Percentiles rank a stretch among this genome's conserved stretches.
These are phyloP conservation scores for Pulveroboletus sp. DNA, from an alignment of 1,284 basidiomycete genomes.

Conservation along the genomic window DNA sequence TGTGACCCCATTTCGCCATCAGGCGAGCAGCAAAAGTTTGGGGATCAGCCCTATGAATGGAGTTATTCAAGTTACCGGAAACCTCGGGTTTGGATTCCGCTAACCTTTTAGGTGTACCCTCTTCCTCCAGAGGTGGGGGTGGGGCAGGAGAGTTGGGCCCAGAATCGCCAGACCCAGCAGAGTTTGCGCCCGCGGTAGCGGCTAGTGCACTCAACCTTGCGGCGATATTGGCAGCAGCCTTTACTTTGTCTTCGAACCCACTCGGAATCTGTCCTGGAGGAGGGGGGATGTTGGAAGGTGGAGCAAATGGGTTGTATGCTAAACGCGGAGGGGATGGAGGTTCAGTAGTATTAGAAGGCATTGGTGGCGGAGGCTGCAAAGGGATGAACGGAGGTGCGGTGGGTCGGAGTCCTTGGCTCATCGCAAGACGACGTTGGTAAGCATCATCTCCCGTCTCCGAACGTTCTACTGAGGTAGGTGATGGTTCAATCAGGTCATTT, in stretches of 20 bases:
- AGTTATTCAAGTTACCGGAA: neutral
- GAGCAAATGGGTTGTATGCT: conserved; percentile 68
- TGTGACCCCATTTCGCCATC: conserved; percentile 95
- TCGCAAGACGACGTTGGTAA: conserved; percentile 60
- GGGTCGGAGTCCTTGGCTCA: conserved; percentile 45
- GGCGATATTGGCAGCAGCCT: conserved; percentile 81
- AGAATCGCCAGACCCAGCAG: conserved; percentile 17
- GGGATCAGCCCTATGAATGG: conserved; percentile 54
- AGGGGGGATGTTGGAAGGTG: conserved; percentile 57
- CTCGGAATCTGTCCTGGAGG: conserved; percentile 51
- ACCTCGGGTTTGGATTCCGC: conserved; percentile 9
- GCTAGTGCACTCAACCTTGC: conserved; percentile 65
- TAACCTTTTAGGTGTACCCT: conserved; percentile 38
- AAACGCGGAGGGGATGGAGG: conserved; percentile 48
- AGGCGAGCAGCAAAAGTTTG: conserved; percentile 75
- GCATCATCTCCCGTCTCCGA: conserved; percentile 68
- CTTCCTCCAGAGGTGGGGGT: conserved; percentile 25
- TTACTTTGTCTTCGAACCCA: conserved; percentile 62
- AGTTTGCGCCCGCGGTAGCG: conserved; percentile 36
- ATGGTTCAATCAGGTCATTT: conserved; percentile 11
- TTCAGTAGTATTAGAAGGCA: conserved; percentile 24
- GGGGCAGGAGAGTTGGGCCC: conserved; percentile 23
- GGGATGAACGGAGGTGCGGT: conserved; percentile 23
- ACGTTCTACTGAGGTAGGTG: conserved; percentile 27
- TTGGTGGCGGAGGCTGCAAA: conserved; percentile 16